A percentile compares a stretch with the other conserved stretches of the same genome.
phyloP scores from a whole-genome alignment of 2,329 filamentous ascomycete genomes.

The Colletotrichum agaves region DNA sequence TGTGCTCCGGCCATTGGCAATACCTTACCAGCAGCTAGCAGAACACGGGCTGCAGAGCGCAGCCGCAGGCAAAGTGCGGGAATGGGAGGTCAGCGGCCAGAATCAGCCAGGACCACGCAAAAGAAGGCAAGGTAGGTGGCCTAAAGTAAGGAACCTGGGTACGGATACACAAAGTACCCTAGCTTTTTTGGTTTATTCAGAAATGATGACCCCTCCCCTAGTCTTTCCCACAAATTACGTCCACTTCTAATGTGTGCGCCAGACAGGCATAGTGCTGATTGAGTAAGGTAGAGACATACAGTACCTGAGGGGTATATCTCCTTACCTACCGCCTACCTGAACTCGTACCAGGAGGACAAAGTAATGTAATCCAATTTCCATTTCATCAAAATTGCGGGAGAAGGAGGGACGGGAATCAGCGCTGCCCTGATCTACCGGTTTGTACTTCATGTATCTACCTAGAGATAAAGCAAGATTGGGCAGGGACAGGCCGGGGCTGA shows the following conservation, averaged over 20 bases:
- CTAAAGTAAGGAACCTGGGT: too few relatives aligned
- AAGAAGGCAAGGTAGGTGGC: too few relatives aligned
- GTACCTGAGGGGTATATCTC: neutral
- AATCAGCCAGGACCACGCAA: too few relatives aligned
- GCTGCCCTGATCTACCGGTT: too few relatives aligned
- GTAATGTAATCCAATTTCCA: neutral
- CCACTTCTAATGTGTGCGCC: constrained; percentile 6
- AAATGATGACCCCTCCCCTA: neutral
- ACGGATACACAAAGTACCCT: neutral
- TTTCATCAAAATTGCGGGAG: neutral
- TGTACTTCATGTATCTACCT: too few relatives aligned
- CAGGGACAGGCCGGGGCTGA: constrained; percentile 1
- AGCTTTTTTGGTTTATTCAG: neutral
- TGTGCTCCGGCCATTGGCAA: neutral
- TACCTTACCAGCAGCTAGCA: too few relatives aligned
- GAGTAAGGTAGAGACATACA: neutral
- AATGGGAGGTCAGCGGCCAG: too few relatives aligned
- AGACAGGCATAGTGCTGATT: neutral
- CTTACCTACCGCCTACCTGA: neutral
- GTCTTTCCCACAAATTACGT: constrained; percentile 10
- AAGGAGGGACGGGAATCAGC: too few relatives aligned
- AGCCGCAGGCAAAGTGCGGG: too few relatives aligned
- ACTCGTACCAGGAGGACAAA: neutral
- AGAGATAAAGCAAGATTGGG: neutral
- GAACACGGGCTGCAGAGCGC: too few relatives aligned